These are phyloP conservation scores for Epichloe bromicola DNA, from an alignment of 2,329 filamentous ascomycete genomes.

Conservation along the genomic window DNA sequence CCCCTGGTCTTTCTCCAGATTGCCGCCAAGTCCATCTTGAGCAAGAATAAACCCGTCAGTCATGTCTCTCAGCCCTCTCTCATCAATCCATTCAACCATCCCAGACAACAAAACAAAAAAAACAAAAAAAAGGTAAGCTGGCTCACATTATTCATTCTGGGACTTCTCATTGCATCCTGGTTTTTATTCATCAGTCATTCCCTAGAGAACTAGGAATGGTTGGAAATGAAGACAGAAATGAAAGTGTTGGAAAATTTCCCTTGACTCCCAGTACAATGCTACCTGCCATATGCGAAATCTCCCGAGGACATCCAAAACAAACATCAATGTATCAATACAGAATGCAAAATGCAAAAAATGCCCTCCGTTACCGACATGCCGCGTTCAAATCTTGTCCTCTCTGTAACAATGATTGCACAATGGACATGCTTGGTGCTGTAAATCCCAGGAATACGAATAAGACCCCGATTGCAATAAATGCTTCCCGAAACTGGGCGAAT, in stretches of 20 bases:
- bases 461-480: conserved; percentile 4
- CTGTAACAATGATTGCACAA: neutral
- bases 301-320: neutral
- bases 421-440: conserved; percentile 6
- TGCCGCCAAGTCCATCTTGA: neutral
- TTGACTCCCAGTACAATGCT: neutral
- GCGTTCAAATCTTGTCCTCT: neutral
- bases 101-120: no score
- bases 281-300: neutral
- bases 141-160: no score
- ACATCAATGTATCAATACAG: neutral
- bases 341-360: neutral
- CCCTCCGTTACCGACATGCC: neutral
- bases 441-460: conserved; percentile 2
- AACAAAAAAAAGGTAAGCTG: no score
- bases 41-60: neutral
- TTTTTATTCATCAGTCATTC: no score
- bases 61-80: neutral
- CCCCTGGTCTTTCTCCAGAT: neutral
- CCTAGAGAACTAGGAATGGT: no score
- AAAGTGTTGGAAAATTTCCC: neutral
- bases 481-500: neutral
- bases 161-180: no score
- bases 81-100: no score
- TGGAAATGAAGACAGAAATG: no score